Conservation (phyloP, 2,329 filamentous ascomycete species). For the Acrocalymma vagum region DNA sequence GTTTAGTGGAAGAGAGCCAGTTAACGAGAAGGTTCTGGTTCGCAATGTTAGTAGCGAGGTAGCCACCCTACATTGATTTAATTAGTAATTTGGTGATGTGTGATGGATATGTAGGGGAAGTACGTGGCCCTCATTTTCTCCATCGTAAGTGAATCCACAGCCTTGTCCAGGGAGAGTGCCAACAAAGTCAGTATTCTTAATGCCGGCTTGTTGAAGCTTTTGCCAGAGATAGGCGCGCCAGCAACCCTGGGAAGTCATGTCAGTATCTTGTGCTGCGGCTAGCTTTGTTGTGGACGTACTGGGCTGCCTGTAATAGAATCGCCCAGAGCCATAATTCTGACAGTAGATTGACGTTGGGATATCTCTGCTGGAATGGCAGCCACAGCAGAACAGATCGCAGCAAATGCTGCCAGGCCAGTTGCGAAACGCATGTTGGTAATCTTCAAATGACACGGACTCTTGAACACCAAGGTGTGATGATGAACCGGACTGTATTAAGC, state of each 20-base stretch:
- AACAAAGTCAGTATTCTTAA: constrained; percentile 36
- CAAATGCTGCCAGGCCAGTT: constrained; percentile 1
- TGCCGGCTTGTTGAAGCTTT: constrained; percentile 26
- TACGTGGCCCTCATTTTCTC: constrained; percentile 53
- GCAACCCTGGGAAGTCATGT: constrained; percentile 36
- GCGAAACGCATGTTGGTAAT: constrained; percentile 2
- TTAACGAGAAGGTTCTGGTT: constrained; percentile 45
- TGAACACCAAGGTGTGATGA: too few species aligned
- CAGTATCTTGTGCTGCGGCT: not conserved
- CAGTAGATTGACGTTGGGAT: constrained; percentile 16
- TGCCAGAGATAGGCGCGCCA: constrained; percentile 38
- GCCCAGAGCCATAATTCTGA: constrained; percentile 35
- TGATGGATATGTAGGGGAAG: constrained; percentile 19
- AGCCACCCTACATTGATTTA: constrained; percentile 16
- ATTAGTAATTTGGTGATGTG: too few species aligned
- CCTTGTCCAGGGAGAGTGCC: constrained; percentile 39
- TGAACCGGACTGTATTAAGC: too few species aligned
- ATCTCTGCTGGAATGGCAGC: constrained; percentile 10
- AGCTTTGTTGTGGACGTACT: constrained; percentile 4
- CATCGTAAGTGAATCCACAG: constrained; percentile 53
- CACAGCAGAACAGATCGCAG: not conserved
- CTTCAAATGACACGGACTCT: too few species aligned
- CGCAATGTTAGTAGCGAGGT: constrained; percentile 43
- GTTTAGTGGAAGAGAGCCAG: constrained; percentile 47
- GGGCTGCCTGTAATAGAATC: constrained; percentile 31